A percentile compares a stretch with the other conserved stretches of the same genome.
Evolutionary conservation across 73 alveolate species (phyloP).

Genomic region (Paramecium bursaria): DNA sequence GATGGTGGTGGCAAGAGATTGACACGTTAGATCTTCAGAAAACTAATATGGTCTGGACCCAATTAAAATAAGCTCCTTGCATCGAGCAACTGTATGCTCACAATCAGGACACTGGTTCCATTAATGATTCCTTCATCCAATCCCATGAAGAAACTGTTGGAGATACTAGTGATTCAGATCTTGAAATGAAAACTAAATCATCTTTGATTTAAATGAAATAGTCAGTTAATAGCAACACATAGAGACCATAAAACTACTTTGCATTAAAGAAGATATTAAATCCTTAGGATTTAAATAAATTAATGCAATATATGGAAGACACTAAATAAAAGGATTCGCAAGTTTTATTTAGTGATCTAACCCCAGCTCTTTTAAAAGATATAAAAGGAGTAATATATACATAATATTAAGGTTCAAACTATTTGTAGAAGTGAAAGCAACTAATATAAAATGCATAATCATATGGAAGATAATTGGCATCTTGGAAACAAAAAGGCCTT

Average conservation of each 20-base stretch:
- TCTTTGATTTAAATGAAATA: background rate
- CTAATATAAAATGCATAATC: conserved; percentile 66
- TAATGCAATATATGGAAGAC: conserved; percentile 38
- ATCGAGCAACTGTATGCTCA: conserved; percentile 14
- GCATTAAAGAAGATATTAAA: conserved; percentile 28
- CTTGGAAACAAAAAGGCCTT: conserved; percentile 85
- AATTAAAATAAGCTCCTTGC: conserved; percentile 36
- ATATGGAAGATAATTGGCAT: conserved; percentile 81
- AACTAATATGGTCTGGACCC: conserved; percentile 65
- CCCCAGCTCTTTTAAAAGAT: conserved; percentile 36
- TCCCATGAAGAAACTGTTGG: conserved; percentile 60
- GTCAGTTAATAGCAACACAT: background rate
- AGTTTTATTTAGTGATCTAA: conserved; percentile 44
- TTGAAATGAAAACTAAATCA: conserved; percentile 31
- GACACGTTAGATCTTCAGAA: conserved; percentile 60
- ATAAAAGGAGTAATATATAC: conserved; percentile 48
- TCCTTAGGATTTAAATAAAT: background rate
- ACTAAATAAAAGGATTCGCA: background rate
- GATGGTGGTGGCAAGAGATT: conserved; percentile 92
- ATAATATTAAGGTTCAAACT: background rate
- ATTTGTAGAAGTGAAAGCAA: conserved; percentile 23
- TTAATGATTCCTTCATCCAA: conserved; percentile 2
- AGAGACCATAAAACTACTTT: conserved; percentile 35
- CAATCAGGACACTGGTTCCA: conserved; percentile 12
- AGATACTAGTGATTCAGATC: conserved; percentile 67